Evolutionary conservation across 2,329 filamentous ascomycete genomes (phyloP).

Genomic region (Alternaria dauci): DNA sequence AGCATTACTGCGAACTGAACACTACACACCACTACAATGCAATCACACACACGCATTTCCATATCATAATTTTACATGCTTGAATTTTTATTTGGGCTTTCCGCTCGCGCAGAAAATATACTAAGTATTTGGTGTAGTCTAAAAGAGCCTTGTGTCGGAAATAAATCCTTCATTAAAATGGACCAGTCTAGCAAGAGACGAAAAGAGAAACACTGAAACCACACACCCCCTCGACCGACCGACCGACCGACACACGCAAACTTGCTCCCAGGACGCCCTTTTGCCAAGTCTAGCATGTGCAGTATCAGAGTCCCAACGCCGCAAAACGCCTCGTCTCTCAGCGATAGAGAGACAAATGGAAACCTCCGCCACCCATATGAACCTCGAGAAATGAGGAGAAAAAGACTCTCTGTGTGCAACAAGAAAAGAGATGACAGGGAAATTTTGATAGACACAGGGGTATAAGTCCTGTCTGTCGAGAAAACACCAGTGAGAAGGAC

Average conservation of each 20-base stretch:
- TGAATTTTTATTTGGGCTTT: slow-evolving; percentile 37
- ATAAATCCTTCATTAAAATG: slow-evolving; percentile 52
- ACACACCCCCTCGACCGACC: no score
- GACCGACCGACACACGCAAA: slow-evolving; percentile 16
- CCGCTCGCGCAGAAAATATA: slow-evolving; percentile 39
- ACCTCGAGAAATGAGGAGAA: slow-evolving; percentile 32
- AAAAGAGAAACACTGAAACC: slow-evolving; percentile 7
- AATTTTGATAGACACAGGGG: slow-evolving; percentile 51
- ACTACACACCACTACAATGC: no score
- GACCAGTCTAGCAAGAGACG: slow-evolving; percentile 46
- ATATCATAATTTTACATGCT: slow-evolving; percentile 10
- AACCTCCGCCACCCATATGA: slow-evolving; percentile 19
- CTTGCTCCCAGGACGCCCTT: slow-evolving; percentile 41
- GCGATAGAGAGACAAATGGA: slow-evolving; percentile 17
- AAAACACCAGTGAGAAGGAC: slow-evolving; percentile 49
- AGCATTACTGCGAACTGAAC: background rate
- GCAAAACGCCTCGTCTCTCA: slow-evolving; percentile 41
- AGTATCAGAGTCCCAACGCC: slow-evolving; percentile 33
- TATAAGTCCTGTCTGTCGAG: slow-evolving; percentile 49
- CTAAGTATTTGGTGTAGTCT: slow-evolving; percentile 40
- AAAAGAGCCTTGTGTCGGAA: slow-evolving; percentile 37
- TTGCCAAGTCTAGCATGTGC: slow-evolving; percentile 38
- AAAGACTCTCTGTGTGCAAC: slow-evolving; percentile 29
- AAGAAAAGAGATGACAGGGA: slow-evolving; percentile 30
- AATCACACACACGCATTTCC: no score